Conservation (phyloP, 1,284 basidiomycete species). For the Testicularia cyperi region DNA sequence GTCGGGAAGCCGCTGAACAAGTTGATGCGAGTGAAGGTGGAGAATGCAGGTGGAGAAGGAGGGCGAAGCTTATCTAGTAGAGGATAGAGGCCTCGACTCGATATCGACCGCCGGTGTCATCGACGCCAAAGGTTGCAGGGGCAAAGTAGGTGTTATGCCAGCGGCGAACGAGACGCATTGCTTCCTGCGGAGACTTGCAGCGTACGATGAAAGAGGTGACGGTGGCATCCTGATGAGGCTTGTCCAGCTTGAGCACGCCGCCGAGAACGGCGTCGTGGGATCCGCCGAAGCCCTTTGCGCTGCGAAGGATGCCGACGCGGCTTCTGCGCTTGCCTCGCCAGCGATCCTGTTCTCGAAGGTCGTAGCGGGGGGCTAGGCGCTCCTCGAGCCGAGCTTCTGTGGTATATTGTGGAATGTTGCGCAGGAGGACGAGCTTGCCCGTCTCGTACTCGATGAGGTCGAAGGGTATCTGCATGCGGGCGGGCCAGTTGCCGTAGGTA, state of each 20-base stretch:
- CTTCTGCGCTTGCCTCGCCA: slow-evolving; percentile 17
- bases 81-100: slow-evolving; percentile 40
- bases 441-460: slow-evolving; percentile 35
- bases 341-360: slow-evolving; percentile 20
- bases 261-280: slow-evolving; percentile 24
- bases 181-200: slow-evolving; percentile 29
- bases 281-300: slow-evolving; percentile 16
- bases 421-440: slow-evolving; percentile 36
- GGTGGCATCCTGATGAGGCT: slow-evolving; percentile 21
- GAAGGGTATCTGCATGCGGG: slow-evolving; percentile 11
- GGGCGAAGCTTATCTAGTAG: slow-evolving; percentile 17
- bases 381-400: slow-evolving; percentile 37
- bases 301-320: slow-evolving; percentile 2
- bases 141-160: slow-evolving; percentile 48
- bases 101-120: slow-evolving; percentile 41
- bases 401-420: slow-evolving; percentile 36
- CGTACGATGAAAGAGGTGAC: slow-evolving; percentile 26
- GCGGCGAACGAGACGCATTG: slow-evolving; percentile 38
- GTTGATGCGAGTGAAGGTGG: neutral
- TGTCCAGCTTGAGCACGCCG: slow-evolving; percentile 17
- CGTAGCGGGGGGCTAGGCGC: slow-evolving; percentile 32
- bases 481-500: slow-evolving; percentile 10
- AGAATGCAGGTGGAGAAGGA: neutral
- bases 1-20: neutral
- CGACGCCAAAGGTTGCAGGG: slow-evolving; percentile 39